Percentiles rank a stretch among this genome's conserved stretches.
phyloP scores from a whole-genome alignment of 208 protist genomes.

The Acanthamoeba healyi region DNA sequence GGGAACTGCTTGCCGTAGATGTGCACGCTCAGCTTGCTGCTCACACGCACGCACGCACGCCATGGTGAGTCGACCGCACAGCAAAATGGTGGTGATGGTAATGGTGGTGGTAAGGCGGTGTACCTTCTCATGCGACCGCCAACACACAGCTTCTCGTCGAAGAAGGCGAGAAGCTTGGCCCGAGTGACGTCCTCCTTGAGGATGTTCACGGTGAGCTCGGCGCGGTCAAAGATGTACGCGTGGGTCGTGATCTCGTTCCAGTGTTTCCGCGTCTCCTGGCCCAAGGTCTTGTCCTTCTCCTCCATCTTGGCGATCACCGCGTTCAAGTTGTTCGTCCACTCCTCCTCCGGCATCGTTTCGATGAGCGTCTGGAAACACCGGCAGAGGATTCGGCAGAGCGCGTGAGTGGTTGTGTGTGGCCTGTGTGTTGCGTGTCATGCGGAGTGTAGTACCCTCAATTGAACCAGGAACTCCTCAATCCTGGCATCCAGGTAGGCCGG shows the following conservation, averaged over 20 bases:
- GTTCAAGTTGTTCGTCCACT: slow-evolving; percentile 42
- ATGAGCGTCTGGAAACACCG: neutral
- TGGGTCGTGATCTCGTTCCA: slow-evolving; percentile 71
- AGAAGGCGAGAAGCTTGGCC: slow-evolving; percentile 54
- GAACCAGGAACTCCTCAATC: slow-evolving; percentile 49
- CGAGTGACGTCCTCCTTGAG: slow-evolving; percentile 53
- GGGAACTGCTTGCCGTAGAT: slow-evolving; percentile 59
- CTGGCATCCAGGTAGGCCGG: slow-evolving; percentile 68
- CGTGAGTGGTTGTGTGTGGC: neutral
- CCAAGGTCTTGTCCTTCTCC: slow-evolving; percentile 76
- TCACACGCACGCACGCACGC: neutral
- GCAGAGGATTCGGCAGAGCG: neutral
- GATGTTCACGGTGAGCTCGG: slow-evolving; percentile 17
- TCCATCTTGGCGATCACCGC: slow-evolving; percentile 60
- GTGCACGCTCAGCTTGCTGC: slow-evolving; percentile 72
- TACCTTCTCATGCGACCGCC: neutral
- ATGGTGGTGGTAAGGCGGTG: neutral
- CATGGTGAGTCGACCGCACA: neutral
- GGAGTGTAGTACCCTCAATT: neutral
- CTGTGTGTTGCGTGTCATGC: neutral
- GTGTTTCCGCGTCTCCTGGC: slow-evolving; percentile 30
- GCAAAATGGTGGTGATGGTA: neutral
- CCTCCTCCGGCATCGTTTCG: slow-evolving; percentile 49
- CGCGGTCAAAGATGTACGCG: slow-evolving; percentile 63
- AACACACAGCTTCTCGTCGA: slow-evolving; percentile 34